Evolutionary conservation across 2,329 filamentous ascomycete genomes (phyloP), one percentile per base, ranked within the genome.

Genomic region (Colletotrichum sansevieriae): DNA sequence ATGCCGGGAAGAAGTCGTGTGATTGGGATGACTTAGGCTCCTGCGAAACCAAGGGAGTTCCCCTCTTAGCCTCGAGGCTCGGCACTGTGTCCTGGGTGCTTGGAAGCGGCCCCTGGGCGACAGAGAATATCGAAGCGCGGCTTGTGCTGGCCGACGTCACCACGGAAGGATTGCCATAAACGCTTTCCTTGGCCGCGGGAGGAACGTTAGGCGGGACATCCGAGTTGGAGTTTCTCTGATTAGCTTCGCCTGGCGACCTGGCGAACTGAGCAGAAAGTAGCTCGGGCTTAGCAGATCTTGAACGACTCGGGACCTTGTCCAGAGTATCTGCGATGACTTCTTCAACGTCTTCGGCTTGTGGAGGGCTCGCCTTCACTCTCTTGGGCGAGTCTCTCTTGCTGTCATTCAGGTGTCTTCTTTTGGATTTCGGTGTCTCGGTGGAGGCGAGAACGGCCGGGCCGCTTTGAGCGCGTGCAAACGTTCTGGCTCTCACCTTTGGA

Each of bases 301-400:
- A 62, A 3, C 63, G 63, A 18, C 56, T 69, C 11, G 66, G 66
- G 11, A 66, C 63, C 22, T 55, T 60, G 44, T 61, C 46, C 9
- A 63, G 43, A 39, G 63, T 22, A 15, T 41, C 4, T 9, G 33
- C n/a, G 3, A 55, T 41, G 1, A 15, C 39, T 35, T 46, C n/a
- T 10, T 47, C 33, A 2, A 51, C 33, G 5, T 58, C 22, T 56
- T 41, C 25, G 46, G 13, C 47, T n/a, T 25, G 20, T 2, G 39
- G 25, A 1, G 33, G 56, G 11, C 55, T 65, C 1, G 20, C 46
- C 51, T 52, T 69, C 37, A 15, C 41, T 33, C 57, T 56, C 29
- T 68, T 71, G 1, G 55, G 29, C 6, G 51, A 65, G 13, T 33
- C 43, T 9, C 25, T 39, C 20, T 46, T 49, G 22, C 4, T 46